phyloP scores from a whole-genome alignment of 495 filamentous ascomycete species.

The Neurospora tetraspora region DNA sequence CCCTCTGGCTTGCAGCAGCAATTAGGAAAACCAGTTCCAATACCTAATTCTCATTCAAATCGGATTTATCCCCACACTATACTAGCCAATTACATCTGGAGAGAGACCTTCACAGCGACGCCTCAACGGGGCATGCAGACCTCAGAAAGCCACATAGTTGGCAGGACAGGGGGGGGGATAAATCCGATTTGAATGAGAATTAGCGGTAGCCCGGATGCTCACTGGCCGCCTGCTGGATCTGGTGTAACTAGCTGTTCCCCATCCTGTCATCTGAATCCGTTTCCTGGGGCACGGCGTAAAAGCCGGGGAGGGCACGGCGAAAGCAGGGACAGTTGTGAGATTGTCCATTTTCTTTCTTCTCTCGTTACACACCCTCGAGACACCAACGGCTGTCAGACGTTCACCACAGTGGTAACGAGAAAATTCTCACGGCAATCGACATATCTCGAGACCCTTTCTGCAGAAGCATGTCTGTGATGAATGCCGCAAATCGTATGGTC shows the following conservation, averaged over 20 bases:
- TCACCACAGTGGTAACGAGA: neutral
- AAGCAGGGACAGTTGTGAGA: neutral
- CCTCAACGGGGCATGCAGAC: no score
- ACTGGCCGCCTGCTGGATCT: slow-evolving; percentile 5
- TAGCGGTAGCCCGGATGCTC: neutral
- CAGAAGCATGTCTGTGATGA: neutral
- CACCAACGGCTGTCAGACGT: neutral
- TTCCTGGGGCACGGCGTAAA: neutral
- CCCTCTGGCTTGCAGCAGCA: neutral
- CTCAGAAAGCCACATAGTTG: no score
- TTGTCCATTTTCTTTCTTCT: neutral
- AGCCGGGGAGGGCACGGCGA: neutral
- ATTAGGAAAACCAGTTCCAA: neutral
- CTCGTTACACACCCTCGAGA: neutral
- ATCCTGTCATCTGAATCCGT: neutral
- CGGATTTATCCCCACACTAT: no score
- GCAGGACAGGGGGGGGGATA: no score
- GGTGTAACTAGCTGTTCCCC: slow-evolving; percentile 8
- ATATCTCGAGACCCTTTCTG: neutral
- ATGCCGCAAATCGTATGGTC: neutral
- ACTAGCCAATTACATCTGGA: no score
- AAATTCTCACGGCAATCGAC: neutral
- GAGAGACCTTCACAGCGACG: no score
- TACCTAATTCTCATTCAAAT: no score
- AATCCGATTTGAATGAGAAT: no score